These are phyloP conservation scores for Daldinia bambusicola DNA, from an alignment of 495 filamentous ascomycete species.

Conservation along the genomic window DNA sequence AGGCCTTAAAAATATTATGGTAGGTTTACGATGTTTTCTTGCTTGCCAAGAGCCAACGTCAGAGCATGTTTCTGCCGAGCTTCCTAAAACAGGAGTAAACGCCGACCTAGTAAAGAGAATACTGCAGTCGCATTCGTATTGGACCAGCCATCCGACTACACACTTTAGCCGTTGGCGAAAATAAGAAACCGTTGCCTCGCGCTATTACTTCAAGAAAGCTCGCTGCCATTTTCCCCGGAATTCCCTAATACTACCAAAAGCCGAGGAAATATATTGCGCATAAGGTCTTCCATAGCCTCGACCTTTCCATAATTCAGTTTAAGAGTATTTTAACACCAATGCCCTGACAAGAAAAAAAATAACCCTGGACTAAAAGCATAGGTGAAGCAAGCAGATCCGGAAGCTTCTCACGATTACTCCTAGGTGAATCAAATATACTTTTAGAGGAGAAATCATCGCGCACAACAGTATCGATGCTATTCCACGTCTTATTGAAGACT, in stretches of 20 bases:
- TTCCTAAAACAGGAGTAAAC: not conserved
- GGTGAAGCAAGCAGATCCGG: not conserved
- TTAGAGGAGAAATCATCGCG: not conserved
- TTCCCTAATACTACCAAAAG: slow-evolving; percentile 10
- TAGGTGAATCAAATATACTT: not conserved
- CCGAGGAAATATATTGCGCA: slow-evolving; percentile 15
- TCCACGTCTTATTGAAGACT: slow-evolving; percentile 24
- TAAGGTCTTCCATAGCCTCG: slow-evolving; percentile 6
- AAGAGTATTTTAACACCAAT: slow-evolving; percentile 12
- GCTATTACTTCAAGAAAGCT: not conserved
- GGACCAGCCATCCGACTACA: not conserved
- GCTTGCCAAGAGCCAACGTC: not conserved
- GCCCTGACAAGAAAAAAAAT: not conserved
- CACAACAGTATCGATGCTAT: slow-evolving; percentile 24
- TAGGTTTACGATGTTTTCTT: not conserved
- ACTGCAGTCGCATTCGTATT: slow-evolving; percentile 3
- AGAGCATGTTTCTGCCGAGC: not conserved
- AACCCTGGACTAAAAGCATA: not conserved
- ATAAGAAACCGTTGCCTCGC: slow-evolving; percentile 1
- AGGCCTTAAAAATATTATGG: not conserved
- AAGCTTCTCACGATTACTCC: not conserved
- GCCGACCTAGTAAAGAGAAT: not conserved
- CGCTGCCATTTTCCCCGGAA: slow-evolving; percentile 19
- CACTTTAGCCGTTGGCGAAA: slow-evolving; percentile 28
- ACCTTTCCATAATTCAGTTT: not conserved